Evolutionary conservation across 768 basidiomycete species (phyloP), one percentile per base, ranked within the genome.

Genomic region (Boletus edulis): DNA sequence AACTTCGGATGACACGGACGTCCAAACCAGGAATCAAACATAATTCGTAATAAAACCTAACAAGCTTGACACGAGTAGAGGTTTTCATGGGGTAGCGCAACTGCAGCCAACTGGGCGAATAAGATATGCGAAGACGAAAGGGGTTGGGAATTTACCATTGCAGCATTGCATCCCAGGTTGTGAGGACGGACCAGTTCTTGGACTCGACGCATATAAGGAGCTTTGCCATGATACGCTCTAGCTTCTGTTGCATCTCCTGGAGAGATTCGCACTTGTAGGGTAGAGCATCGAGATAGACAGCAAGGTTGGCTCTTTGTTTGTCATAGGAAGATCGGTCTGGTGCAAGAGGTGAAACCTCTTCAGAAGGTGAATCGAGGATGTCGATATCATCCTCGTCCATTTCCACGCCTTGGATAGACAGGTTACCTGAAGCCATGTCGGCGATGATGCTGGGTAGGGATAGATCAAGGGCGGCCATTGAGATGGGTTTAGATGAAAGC

Each of bases 31-130:
- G 91, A 9, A 89, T 67, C 34, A 90, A 72, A 67, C 81, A 83
- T n/a, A 93, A 72, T 63, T 92, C 87, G 63, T 88, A 92, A 71
- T 91, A 91, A 46, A 93, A 72, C 37, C 77, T 51, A 14, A 85
- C 87, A 50, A 93, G 81, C 67, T 83, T 85, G 20, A 85, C 84
- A 17, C 91, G 86, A 44, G 82, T 83, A 32, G 82, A 62, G 54
- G 81, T 88, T 42, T 80, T 71, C 62, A 93, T 80, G 4, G 90
- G 91, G 69, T 92, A 93, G 39, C 84, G 83, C 84, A 92, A 83
- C 60, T 86, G 74, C 46, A 92, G 68, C 90, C 91, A 93, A 70
- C 90, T 92, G 35, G 35, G 41, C 31, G 27, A 31, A 43, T 69
- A 13, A 60, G 58, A 37, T 27, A 38, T 44, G 18, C 13, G 27